Base-by-base conservation (phyloP, 805 yeast genomes). In the Saccharomyces jurei region DNA sequence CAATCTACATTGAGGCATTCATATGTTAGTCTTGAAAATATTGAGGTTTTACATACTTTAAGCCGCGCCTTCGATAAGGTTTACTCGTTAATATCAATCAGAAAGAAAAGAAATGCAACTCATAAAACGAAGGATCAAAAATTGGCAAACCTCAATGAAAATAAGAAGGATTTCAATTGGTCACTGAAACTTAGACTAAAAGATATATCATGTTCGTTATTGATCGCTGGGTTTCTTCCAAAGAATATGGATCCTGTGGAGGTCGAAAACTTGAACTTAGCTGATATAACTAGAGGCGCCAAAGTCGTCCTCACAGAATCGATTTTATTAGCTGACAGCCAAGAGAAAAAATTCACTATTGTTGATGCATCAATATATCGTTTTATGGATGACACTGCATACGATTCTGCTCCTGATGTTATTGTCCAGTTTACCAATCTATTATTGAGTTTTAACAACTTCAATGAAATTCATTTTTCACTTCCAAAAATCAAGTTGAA, bases 1-100 rank as follows among this genome's bases (percentile, higher is more conserved):
- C 60, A 61, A 13, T 56, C 61, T n/a, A 66, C 72, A 3, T 48
- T 66, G 31, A 59, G 72, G 57, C 64, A 65, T 52, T 60, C 63
- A 2, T 58, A 59, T 36, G 36, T 62, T 22, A 60, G 63, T 2
- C 54, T 68, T 14, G 64, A 65, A 36, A 60, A 63, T 48, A 41
- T 64, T 3, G 59, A 51, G 29, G 67, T 65, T 2, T 28, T 68
- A 14, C 57, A 59, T 10, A 57, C 54, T 44, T 30, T 65, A 6
- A 57, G 53, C 41, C 48, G 49, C 17, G 52, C 56, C 27, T 6
- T 50, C 22, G 36, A 49, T 10, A 49, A 53, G 41, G 46, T 58
- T 17, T 36, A 36, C 17, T 36, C 13, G 4, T 4, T 36, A 36
- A 36, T 36, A 36, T 36, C 44, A 6, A 36, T 22, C 13, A 36